phyloP scores from a whole-genome alignment of 495 filamentous ascomycete species.

The Neurospora sp. region DNA sequence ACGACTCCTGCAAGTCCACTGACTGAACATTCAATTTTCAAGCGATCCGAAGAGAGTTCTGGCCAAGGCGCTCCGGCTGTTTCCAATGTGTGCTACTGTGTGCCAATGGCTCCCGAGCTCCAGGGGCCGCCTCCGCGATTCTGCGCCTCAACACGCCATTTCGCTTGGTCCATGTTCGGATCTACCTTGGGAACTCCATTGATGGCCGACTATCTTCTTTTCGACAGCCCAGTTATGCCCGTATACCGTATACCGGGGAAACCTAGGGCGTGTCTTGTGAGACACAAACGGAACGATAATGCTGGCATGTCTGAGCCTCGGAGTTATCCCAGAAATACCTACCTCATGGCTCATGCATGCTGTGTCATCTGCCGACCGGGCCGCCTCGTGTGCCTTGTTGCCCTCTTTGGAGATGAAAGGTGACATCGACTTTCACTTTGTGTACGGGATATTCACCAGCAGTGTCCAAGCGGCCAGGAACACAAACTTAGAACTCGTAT shows the following conservation, averaged over 20 bases:
- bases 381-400: neutral
- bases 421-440: neutral
- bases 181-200: neutral
- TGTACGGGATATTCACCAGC: neutral
- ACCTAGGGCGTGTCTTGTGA: neutral
- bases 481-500: neutral
- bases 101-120: neutral
- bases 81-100: neutral
- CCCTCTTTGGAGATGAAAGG: neutral
- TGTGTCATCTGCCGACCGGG: neutral
- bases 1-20: neutral
- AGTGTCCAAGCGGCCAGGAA: neutral
- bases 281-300: neutral
- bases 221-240: neutral
- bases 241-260: neutral
- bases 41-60: neutral
- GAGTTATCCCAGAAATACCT: neutral
- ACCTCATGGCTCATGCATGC: neutral
- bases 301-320: neutral
- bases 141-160: neutral
- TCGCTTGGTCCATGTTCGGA: neutral
- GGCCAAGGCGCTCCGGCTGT: neutral
- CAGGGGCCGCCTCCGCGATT: neutral
- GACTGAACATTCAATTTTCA: neutral
- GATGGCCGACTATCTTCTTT: neutral